Evolutionary conservation across 2,329 filamentous ascomycete species (phyloP).

Genomic region (Alternaria arbusti): DNA sequence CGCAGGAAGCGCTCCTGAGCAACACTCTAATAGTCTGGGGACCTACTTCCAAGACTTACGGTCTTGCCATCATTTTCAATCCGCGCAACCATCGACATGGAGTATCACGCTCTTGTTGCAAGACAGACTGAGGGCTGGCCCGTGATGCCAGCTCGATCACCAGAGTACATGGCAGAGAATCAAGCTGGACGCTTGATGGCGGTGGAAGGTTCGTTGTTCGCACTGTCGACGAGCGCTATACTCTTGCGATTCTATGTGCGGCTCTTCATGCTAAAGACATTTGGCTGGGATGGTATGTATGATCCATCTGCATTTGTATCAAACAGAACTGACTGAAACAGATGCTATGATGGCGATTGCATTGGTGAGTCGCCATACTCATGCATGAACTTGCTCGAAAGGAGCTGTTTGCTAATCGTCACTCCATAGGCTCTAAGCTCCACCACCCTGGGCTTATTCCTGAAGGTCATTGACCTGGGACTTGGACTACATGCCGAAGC

Average conservation of each 20-base stretch:
- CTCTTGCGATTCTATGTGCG: constrained; percentile 29
- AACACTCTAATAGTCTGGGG: constrained; percentile 1
- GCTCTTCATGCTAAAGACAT: constrained; percentile 29
- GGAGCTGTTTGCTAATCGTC: background rate
- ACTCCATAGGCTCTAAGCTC: constrained; percentile 15
- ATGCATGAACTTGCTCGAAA: background rate
- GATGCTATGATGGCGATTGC: constrained; percentile 48
- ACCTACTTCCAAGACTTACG: background rate
- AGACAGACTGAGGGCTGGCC: constrained; percentile 14
- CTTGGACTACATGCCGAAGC: constrained; percentile 55
- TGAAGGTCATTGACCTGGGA: constrained; percentile 44
- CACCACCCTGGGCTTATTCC: constrained; percentile 24
- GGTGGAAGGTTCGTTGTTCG: constrained; percentile 49
- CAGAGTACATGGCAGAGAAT: constrained; percentile 47
- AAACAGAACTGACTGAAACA: constrained; percentile 18
- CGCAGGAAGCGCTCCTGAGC: background rate
- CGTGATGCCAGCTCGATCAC: constrained; percentile 17
- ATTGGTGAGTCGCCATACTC: constrained; percentile 14
- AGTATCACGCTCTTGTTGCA: constrained; percentile 7
- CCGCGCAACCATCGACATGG: constrained; percentile 3
- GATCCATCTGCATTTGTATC: background rate
- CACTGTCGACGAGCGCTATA: constrained; percentile 31
- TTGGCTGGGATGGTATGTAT: constrained; percentile 28
- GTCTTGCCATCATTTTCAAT: background rate
- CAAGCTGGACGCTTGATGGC: constrained; percentile 47